These are phyloP conservation scores for Pholiota microspora DNA, from an alignment of 768 basidiomycete genomes.

Conservation along the genomic window DNA sequence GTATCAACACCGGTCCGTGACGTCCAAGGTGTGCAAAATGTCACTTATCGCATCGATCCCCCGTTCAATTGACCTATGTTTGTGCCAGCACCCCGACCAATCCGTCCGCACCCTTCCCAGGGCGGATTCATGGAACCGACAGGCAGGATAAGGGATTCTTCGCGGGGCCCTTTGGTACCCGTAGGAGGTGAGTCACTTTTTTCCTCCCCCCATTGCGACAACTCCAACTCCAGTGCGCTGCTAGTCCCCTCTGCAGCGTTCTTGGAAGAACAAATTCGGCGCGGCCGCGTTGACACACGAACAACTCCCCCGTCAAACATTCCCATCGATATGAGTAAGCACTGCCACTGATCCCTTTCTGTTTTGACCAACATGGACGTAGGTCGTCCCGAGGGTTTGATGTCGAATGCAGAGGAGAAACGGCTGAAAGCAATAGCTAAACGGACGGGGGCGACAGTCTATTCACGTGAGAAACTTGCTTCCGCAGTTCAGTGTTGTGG, in stretches of 20 bases:
- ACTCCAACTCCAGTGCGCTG: constrained; percentile 2
- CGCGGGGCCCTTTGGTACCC: constrained; percentile 16
- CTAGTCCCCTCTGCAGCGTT: constrained; percentile 25
- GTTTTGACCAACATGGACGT: not conserved
- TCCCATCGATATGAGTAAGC: constrained; percentile 11
- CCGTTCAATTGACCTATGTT: constrained; percentile 9
- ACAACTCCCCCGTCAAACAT: not conserved
- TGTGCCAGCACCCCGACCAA: constrained; percentile 25
- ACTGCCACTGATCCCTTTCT: constrained; percentile 2
- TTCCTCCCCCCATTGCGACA: constrained; percentile 7
- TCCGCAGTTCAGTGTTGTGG: not conserved
- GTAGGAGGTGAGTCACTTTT: constrained; percentile 21
- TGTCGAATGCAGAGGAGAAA: constrained; percentile 14
- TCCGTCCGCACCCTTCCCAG: constrained; percentile 28
- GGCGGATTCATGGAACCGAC: constrained; percentile 21
- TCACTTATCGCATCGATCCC: constrained; percentile 6
- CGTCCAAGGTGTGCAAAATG: constrained; percentile 20
- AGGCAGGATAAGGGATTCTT: constrained; percentile 19
- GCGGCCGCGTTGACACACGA: not conserved
- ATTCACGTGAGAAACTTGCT: constrained; percentile 15
- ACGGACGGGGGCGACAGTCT: not conserved
- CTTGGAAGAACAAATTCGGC: constrained; percentile 22
- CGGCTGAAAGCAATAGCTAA: constrained; percentile 7
- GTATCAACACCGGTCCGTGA: constrained; percentile 19
- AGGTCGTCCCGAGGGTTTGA: constrained; percentile 1